Conservation (phyloP, 2,329 filamentous ascomycete species). For the Ophiostoma australiae region DNA sequence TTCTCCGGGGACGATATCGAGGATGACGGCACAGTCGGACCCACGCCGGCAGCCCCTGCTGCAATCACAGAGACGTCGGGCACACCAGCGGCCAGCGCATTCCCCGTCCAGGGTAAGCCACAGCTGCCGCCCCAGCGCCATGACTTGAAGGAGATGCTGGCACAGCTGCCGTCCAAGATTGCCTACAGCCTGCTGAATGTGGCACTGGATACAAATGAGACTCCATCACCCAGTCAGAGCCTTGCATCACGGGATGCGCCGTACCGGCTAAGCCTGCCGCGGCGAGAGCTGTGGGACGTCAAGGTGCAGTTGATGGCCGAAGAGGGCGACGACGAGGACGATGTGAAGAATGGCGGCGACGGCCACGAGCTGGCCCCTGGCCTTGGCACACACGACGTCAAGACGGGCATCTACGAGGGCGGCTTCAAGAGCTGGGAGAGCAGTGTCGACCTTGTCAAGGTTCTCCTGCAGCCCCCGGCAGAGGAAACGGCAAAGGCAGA, state of each 20-base stretch:
- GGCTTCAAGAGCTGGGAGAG: constrained; percentile 91
- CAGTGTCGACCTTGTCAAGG: constrained; percentile 71
- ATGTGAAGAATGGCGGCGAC: constrained; percentile 34
- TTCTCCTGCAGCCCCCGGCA: constrained; percentile 45
- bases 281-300: constrained; percentile 77
- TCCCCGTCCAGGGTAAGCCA: constrained; percentile 58
- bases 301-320: constrained; percentile 75
- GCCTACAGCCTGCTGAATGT: constrained; percentile 61
- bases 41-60: constrained; percentile 25
- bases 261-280: constrained; percentile 51
- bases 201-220: constrained; percentile 40
- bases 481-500: constrained; percentile 32
- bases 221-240: background rate
- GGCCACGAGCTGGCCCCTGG: constrained; percentile 41
- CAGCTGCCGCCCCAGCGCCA: constrained; percentile 53
- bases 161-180: constrained; percentile 65
- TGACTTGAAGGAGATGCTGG: constrained; percentile 47
- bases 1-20: constrained; percentile 64
- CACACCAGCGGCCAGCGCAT: constrained; percentile 43
- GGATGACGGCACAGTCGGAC: constrained; percentile 28
- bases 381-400: constrained; percentile 67
- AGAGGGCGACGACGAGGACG: constrained; percentile 55
- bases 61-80: constrained; percentile 21
- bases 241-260: background rate
- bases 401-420: constrained; percentile 77